These are phyloP conservation scores for Acanthamoeba sp. DNA, from an alignment of 208 protist species.

Conservation along the genomic window DNA sequence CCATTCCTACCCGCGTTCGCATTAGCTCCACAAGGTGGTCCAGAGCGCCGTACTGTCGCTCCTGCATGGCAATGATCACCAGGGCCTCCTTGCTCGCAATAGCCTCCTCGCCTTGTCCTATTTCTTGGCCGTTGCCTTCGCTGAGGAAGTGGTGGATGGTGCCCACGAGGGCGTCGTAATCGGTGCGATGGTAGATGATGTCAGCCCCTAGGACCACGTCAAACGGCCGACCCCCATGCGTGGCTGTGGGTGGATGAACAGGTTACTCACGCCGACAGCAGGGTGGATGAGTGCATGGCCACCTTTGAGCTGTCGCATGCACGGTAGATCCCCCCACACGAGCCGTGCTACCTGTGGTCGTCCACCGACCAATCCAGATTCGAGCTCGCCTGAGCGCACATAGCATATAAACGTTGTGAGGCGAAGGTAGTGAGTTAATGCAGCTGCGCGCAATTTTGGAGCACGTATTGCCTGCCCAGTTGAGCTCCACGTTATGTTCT, in stretches of 20 bases:
- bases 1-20: not conserved
- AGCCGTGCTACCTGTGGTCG: slow-evolving; percentile 11
- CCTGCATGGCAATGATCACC: slow-evolving; percentile 53
- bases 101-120: not conserved
- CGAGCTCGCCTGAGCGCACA: not conserved
- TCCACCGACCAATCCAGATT: no score
- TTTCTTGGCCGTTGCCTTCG: not conserved
- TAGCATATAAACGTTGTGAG: no score
- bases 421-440: no score
- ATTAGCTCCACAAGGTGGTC: slow-evolving; percentile 1
- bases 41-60: slow-evolving; percentile 29
- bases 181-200: slow-evolving; percentile 62
- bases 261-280: not conserved
- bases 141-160: slow-evolving; percentile 30
- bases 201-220: slow-evolving; percentile 26
- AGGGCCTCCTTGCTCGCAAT: slow-evolving; percentile 1
- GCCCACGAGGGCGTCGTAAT: slow-evolving; percentile 3
- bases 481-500: slow-evolving; percentile 50
- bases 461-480: not conserved
- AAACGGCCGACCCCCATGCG: not conserved
- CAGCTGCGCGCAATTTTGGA: no score
- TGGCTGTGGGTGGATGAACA: not conserved
- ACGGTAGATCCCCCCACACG: slow-evolving; percentile 11
- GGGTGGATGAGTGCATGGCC: not conserved
- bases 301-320: slow-evolving; percentile 51